Evolutionary conservation across 176 grass and related monocot genomes (phyloP).

Genomic region (Elaeis guineensis): DNA sequence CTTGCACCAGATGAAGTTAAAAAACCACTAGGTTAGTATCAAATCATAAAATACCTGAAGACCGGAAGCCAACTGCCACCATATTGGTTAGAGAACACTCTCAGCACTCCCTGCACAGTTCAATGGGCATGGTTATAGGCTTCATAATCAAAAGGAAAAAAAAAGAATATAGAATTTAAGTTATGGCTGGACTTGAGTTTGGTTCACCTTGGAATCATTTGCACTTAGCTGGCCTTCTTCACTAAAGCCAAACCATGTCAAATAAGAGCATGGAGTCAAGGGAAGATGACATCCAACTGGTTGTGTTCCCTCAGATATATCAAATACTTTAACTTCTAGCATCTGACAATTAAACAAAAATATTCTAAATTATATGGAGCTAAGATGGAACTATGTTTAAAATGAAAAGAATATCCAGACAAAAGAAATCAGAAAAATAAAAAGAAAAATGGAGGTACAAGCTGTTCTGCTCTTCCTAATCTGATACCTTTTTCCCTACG

Average conservation of each 20-base stretch:
- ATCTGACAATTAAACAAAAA: slow-evolving; percentile 31
- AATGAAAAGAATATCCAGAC: no score
- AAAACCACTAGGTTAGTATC: no score
- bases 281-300: slow-evolving; percentile 38
- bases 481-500: no score
- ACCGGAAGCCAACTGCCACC: slow-evolving; percentile 86
- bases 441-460: no score
- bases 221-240: slow-evolving; percentile 83
- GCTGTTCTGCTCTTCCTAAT: no score
- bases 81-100: slow-evolving; percentile 64
- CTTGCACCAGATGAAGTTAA: no score
- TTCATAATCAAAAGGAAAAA: not conserved
- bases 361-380: slow-evolving; percentile 4
- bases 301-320: slow-evolving; percentile 41
- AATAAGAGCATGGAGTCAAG: slow-evolving; percentile 53
- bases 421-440: no score
- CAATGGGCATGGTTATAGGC: not conserved
- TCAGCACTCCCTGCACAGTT: slow-evolving; percentile 54
- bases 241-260: slow-evolving; percentile 96
- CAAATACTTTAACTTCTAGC: slow-evolving; percentile 75
- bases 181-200: not conserved
- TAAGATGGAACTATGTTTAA: no score
- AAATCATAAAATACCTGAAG: slow-evolving; percentile 52
- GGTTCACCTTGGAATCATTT: slow-evolving; percentile 74
- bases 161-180: not conserved